Evolutionary conservation across 441 rosid genomes (phyloP).

Genomic region (Euphorbia schlechtendalii): DNA sequence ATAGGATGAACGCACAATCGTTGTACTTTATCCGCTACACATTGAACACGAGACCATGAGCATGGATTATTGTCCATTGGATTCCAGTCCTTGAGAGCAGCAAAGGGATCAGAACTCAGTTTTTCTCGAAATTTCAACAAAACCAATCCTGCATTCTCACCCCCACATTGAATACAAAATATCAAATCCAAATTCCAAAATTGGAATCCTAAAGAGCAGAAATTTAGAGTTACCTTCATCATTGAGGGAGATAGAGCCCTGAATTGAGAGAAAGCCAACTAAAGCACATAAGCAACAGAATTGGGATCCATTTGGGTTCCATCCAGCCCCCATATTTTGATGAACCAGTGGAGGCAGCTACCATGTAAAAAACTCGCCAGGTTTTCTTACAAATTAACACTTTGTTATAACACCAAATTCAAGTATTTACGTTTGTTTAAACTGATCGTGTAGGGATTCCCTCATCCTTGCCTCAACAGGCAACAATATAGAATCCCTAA

Average conservation of each 20-base stretch:
- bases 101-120: slow-evolving; percentile 56
- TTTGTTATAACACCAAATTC: slow-evolving; percentile 26
- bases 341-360: slow-evolving; percentile 37
- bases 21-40: slow-evolving; percentile 58
- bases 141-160: slow-evolving; percentile 46
- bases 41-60: slow-evolving; percentile 64
- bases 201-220: neutral
- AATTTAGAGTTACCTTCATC: slow-evolving; percentile 47
- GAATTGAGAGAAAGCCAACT: slow-evolving; percentile 39
- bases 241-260: slow-evolving; percentile 41
- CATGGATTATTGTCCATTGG: slow-evolving; percentile 47
- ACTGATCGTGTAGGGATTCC: slow-evolving; percentile 47
- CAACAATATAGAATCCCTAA: slow-evolving; percentile 15
- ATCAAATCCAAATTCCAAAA: neutral
- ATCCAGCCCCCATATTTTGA: slow-evolving; percentile 64
- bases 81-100: slow-evolving; percentile 62
- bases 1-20: slow-evolving; percentile 53
- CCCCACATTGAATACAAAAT: slow-evolving; percentile 10
- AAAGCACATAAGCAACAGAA: slow-evolving; percentile 44
- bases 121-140: slow-evolving; percentile 58
- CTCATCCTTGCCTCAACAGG: slow-evolving; percentile 24
- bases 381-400: slow-evolving; percentile 26
- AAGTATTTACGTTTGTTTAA: slow-evolving; percentile 24
- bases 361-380: slow-evolving; percentile 53
- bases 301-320: slow-evolving; percentile 55